Conservation (phyloP, 805 yeast species). For the Zygoascus ofunaensis region DNA sequence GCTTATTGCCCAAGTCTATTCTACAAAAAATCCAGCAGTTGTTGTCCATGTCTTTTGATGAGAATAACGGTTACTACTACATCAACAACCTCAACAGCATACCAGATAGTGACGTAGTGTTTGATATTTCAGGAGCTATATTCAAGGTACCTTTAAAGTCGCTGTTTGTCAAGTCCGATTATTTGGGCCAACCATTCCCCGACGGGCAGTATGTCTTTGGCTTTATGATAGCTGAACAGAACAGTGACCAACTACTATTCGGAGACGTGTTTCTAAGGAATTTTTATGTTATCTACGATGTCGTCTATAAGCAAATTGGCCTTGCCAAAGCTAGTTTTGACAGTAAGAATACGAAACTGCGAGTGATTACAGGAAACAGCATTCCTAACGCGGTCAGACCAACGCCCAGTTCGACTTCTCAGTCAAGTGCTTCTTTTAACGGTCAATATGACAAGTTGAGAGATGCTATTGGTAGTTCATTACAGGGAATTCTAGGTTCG, state of each 20-base stretch:
- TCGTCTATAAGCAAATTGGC: constrained; percentile 12
- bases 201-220: constrained; percentile 10
- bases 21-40: constrained; percentile 3
- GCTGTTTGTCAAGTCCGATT: constrained; percentile 12
- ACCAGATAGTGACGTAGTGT: constrained; percentile 7
- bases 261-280: constrained; percentile 17
- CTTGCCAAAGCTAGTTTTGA: constrained; percentile 13
- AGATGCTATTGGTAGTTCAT: neutral
- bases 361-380: constrained; percentile 7
- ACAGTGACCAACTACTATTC: constrained; percentile 5
- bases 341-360: constrained; percentile 1
- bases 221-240: constrained; percentile 6
- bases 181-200: constrained; percentile 8
- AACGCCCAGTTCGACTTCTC: neutral
- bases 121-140: constrained; percentile 19
- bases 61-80: constrained; percentile 7
- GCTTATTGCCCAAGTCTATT: constrained; percentile 18
- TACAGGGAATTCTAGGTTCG: neutral
- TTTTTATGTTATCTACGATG: constrained; percentile 17
- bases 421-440: neutral
- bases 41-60: constrained; percentile 5
- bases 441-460: neutral
- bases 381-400: constrained; percentile 9
- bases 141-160: constrained; percentile 19
- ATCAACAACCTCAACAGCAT: neutral